Conservation (phyloP, 495 filamentous ascomycete species). For the Aspergillus carlsbadensis region DNA sequence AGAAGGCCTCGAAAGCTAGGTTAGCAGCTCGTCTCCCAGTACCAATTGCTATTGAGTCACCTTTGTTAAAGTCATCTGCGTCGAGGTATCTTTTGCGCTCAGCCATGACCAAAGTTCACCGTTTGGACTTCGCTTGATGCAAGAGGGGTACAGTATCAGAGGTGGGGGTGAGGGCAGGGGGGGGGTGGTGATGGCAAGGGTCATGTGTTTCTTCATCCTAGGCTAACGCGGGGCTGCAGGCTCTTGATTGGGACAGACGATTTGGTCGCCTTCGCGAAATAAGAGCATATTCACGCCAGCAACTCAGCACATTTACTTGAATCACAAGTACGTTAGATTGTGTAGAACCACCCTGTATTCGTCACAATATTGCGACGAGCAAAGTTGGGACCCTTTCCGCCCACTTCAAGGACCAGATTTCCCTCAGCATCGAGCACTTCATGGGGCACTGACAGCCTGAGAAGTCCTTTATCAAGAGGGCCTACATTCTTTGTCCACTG, state of each 20-base stretch:
- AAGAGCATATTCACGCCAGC: no score
- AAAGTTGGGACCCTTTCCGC: constrained; percentile 25
- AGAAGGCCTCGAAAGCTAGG: constrained; percentile 19
- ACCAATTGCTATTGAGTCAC: background rate
- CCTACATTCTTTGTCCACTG: constrained; percentile 23
- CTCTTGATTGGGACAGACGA: no score
- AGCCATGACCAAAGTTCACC: background rate
- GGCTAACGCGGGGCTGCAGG: no score
- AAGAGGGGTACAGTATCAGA: no score
- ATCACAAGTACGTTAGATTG: constrained; percentile 10
- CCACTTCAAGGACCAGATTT: constrained; percentile 26
- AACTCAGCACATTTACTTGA: no score
- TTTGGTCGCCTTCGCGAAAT: no score
- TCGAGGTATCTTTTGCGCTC: background rate
- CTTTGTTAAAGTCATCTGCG: background rate
- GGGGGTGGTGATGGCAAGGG: no score
- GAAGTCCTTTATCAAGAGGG: constrained; percentile 20
- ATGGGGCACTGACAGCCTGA: constrained; percentile 18
- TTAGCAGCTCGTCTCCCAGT: background rate
- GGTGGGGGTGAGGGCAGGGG: no score
- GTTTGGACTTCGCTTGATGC: no score
- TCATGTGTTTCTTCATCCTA: no score
- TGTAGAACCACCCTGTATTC: constrained; percentile 32
- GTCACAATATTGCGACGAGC: constrained; percentile 33
- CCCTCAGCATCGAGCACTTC: constrained; percentile 18